A percentile compares a stretch with the other conserved stretches of the same genome.
These are phyloP conservation scores for Guyanaporus albipodus DNA, from an alignment of 768 basidiomycete genomes.

Conservation along the genomic window DNA sequence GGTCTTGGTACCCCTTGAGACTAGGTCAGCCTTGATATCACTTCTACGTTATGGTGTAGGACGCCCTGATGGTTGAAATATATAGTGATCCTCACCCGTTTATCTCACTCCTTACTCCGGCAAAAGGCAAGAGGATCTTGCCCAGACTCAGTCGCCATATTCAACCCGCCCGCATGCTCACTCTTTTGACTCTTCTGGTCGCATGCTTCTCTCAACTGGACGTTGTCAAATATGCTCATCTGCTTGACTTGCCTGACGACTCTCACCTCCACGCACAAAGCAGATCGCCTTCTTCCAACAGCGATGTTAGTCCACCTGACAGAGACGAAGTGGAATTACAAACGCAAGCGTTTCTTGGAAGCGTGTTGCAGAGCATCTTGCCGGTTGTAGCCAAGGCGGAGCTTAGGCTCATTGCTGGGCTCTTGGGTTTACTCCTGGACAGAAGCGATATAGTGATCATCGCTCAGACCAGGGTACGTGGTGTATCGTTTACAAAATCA, in stretches of 20 bases:
- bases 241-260: conserved; percentile 66
- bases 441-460: conserved; percentile 69
- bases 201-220: conserved; percentile 95
- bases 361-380: conserved; percentile 83
- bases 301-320: conserved; percentile 32
- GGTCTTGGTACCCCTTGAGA: conserved; percentile 90
- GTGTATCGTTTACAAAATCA: neutral
- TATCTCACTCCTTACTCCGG: conserved; percentile 80
- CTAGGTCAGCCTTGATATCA: conserved; percentile 53
- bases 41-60: neutral
- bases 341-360: conserved; percentile 83
- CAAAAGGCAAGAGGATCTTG: conserved; percentile 91
- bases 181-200: conserved; percentile 84
- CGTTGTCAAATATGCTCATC: conserved; percentile 73
- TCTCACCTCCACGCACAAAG: conserved; percentile 31
- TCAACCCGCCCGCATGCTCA: conserved; percentile 72
- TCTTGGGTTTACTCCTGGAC: conserved; percentile 79
- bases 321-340: conserved; percentile 77
- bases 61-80: neutral
- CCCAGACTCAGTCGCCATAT: conserved; percentile 87
- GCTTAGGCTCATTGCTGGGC: conserved; percentile 78
- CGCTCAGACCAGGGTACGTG: conserved; percentile 74
- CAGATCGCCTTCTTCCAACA: conserved; percentile 16
- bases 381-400: conserved; percentile 76
- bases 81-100: conserved; percentile 91